Evolutionary conservation across 257 asterid genomes (phyloP).

Genomic region (Rauvolfia tetraphylla): DNA sequence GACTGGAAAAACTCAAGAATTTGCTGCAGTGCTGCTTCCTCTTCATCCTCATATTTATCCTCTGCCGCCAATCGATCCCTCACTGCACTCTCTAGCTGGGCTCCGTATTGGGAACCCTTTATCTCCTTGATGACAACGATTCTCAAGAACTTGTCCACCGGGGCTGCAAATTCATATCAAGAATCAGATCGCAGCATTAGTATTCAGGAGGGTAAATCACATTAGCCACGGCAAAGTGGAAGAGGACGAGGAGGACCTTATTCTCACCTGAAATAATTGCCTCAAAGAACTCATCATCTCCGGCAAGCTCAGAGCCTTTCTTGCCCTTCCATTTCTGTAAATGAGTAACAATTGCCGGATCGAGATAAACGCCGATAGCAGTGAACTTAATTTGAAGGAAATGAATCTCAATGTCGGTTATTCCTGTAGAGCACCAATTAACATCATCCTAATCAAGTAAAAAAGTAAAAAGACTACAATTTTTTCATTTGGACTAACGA

Average conservation of each 20-base stretch:
- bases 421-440: constrained; percentile 36
- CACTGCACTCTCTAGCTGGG: constrained; percentile 68
- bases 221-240: no score
- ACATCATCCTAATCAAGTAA: not conserved
- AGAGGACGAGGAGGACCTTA: no score
- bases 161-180: constrained; percentile 43
- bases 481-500: not conserved
- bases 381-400: constrained; percentile 92
- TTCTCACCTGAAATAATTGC: constrained; percentile 56
- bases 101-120: constrained; percentile 89
- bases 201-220: not conserved
- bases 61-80: constrained; percentile 75
- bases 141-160: constrained; percentile 58
- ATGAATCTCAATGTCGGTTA: constrained; percentile 91
- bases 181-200: not conserved
- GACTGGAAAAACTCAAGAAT: constrained; percentile 63
- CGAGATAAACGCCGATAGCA: constrained; percentile 92
- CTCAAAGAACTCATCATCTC: constrained; percentile 70
- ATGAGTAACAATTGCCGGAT: constrained; percentile 52
- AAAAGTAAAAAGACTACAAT: not conserved
- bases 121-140: constrained; percentile 95
- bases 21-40: constrained; percentile 67
- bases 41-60: constrained; percentile 79
- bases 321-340: constrained; percentile 73
- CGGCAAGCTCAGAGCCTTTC: constrained; percentile 44